Evolutionary conservation across 345 rosid species (phyloP).

Genomic region (Raphanus raphanistrum): DNA sequence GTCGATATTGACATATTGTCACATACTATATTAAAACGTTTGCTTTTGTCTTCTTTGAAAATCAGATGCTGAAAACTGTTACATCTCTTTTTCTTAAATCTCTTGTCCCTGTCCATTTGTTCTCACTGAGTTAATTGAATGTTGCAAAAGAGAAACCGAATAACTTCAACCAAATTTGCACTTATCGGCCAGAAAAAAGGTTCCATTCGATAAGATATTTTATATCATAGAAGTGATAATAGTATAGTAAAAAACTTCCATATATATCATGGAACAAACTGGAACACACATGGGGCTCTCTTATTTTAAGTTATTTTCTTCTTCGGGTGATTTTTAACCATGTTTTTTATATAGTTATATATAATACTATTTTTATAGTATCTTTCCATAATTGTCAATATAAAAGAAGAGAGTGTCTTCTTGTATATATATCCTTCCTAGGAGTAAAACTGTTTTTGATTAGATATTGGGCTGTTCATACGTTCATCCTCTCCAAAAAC

Average conservation of each 20-base stretch:
- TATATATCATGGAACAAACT: slow-evolving; percentile 38
- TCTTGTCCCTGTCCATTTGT: slow-evolving; percentile 30
- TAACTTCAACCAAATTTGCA: slow-evolving; percentile 38
- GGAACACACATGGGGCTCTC: slow-evolving; percentile 29
- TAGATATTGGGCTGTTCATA: slow-evolving; percentile 37
- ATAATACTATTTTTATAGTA: slow-evolving; percentile 13
- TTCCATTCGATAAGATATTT: slow-evolving; percentile 13
- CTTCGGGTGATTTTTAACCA: slow-evolving; percentile 23
- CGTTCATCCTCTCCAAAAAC: slow-evolving; percentile 20
- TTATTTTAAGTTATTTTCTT: slow-evolving; percentile 10
- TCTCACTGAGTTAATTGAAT: slow-evolving; percentile 39
- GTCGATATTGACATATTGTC: slow-evolving; percentile 32
- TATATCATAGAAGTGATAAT: neutral
- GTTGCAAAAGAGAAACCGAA: slow-evolving; percentile 42
- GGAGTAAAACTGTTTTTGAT: slow-evolving; percentile 37
- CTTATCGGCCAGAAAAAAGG: slow-evolving; percentile 39
- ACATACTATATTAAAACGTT: slow-evolving; percentile 16
- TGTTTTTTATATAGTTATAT: neutral
- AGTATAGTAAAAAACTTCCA: slow-evolving; percentile 9
- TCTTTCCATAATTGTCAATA: slow-evolving; percentile 22
- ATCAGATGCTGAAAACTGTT: slow-evolving; percentile 40
- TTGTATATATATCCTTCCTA: slow-evolving; percentile 33
- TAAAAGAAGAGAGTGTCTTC: slow-evolving; percentile 23
- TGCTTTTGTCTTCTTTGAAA: slow-evolving; percentile 33
- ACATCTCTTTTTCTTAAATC: slow-evolving; percentile 38